phyloP scores from a whole-genome alignment of 192 early-diverging fungal species.

The Umbelopsis sp. region DNA sequence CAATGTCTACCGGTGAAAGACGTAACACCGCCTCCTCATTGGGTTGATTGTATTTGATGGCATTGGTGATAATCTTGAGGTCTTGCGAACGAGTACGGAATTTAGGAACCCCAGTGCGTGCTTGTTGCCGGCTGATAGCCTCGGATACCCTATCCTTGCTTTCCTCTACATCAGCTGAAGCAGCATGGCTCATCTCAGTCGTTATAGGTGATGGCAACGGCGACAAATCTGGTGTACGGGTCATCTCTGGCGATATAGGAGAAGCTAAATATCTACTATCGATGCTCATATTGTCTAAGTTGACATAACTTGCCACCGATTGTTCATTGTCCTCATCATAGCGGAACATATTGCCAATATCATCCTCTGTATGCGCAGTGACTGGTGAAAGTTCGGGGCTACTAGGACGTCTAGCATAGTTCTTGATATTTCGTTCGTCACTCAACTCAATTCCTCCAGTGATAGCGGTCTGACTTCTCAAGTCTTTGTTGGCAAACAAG shows the following conservation, averaged over 20 bases:
- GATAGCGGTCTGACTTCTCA: conserved; percentile 29
- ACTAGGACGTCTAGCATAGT: conserved; percentile 15
- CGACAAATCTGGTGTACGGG: conserved; percentile 1
- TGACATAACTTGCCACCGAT: not conserved
- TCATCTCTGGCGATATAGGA: not conserved
- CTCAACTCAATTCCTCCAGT: conserved; percentile 30
- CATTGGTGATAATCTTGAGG: conserved; percentile 6
- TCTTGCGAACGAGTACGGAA: conserved; percentile 16
- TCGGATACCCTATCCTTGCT: conserved; percentile 14
- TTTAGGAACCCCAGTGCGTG: conserved; percentile 13
- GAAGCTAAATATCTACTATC: not conserved
- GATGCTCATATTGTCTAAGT: not conserved
- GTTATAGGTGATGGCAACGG: not conserved
- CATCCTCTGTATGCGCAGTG: conserved; percentile 2
- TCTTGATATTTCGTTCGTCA: conserved; percentile 9
- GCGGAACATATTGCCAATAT: conserved; percentile 3
- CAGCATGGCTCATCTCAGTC: not conserved
- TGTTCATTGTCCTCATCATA: not conserved
- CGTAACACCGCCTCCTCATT: not conserved
- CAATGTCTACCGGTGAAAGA: not conserved
- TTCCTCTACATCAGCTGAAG: not conserved
- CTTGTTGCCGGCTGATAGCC: conserved; percentile 9
- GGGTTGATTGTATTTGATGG: not conserved
- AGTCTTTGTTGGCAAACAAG: conserved; percentile 36
- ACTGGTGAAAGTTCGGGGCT: conserved; percentile 2